Conservation (phyloP, 2,329 filamentous ascomycete genomes). For the Zymoseptoria passerinii region DNA sequence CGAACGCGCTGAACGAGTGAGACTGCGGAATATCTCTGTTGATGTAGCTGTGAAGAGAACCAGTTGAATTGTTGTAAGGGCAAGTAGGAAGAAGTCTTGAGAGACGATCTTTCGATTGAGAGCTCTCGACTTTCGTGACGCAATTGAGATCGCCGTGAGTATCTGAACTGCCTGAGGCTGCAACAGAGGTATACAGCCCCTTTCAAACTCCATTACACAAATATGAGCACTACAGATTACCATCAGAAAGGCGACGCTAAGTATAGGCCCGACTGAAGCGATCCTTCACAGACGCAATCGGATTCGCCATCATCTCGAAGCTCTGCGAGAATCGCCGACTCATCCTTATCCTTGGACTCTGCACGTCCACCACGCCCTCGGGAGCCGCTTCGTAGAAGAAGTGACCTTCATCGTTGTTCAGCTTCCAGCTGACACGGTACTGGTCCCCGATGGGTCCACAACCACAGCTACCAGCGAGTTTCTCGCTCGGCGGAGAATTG, state of each 20-base stretch:
- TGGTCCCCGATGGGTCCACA: constrained; percentile 46
- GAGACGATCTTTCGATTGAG: not conserved
- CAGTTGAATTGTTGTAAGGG: not conserved
- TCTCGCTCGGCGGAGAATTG: constrained; percentile 50
- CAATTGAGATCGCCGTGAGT: not conserved
- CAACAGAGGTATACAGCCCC: too few species aligned
- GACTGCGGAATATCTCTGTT: not conserved
- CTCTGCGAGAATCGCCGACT: constrained; percentile 19
- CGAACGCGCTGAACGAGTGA: too few species aligned
- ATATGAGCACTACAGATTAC: not conserved
- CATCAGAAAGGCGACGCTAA: not conserved
- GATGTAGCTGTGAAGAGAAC: not conserved
- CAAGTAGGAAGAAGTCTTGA: not conserved
- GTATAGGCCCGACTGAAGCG: constrained; percentile 4
- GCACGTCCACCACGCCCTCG: constrained; percentile 5
- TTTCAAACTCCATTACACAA: not conserved
- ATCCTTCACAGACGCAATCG: constrained; percentile 19
- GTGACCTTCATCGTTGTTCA: constrained; percentile 38
- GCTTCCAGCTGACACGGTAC: constrained; percentile 38
- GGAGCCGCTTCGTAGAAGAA: constrained; percentile 39
- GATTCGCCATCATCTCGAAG: constrained; percentile 29
- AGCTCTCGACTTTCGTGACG: not conserved
- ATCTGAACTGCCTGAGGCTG: not conserved
- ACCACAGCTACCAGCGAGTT: constrained; percentile 49
- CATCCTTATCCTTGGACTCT: constrained; percentile 17